Conservation (phyloP, 495 filamentous ascomycete genomes). For the Xanthoparmelia taractica region DNA sequence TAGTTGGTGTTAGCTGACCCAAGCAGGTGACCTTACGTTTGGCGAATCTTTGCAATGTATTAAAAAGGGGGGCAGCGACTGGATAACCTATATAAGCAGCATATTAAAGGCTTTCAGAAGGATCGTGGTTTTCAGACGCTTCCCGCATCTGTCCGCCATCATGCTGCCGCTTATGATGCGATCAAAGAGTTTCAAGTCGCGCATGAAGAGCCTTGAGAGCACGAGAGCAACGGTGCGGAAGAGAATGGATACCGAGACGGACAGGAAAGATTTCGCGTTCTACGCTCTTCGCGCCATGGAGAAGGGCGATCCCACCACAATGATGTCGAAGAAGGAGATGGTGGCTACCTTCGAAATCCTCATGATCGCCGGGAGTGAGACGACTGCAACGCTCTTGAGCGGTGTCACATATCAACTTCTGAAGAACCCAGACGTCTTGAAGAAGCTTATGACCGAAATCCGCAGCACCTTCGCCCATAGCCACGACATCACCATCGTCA, state of each 20-base stretch:
- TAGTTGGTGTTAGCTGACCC: not conserved
- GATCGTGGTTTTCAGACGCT: no score
- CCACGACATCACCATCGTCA: constrained; percentile 32
- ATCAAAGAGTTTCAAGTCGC: no score
- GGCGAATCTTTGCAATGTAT: constrained; percentile 50
- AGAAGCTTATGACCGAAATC: constrained; percentile 37
- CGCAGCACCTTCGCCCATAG: constrained; percentile 34
- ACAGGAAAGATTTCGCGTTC: no score
- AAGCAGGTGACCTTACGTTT: constrained; percentile 45
- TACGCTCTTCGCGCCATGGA: no score
- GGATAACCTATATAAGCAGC: no score
- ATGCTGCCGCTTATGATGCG: no score
- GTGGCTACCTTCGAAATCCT: constrained; percentile 31
- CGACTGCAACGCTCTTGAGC: constrained; percentile 42
- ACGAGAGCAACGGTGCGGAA: no score
- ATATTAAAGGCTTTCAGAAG: constrained; percentile 15
- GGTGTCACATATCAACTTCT: constrained; percentile 36
- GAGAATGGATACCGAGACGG: no score
- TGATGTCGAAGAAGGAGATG: constrained; percentile 22
- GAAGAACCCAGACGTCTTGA: constrained; percentile 10
- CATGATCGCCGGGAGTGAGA: constrained; percentile 49
- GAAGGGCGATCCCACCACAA: constrained; percentile 8
- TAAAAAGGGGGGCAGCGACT: no score
- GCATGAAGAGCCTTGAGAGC: no score
- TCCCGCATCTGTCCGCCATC: no score